phyloP scores from a whole-genome alignment of 495 filamentous ascomycete species.

The Paragyromitra xinjiangensis region DNA sequence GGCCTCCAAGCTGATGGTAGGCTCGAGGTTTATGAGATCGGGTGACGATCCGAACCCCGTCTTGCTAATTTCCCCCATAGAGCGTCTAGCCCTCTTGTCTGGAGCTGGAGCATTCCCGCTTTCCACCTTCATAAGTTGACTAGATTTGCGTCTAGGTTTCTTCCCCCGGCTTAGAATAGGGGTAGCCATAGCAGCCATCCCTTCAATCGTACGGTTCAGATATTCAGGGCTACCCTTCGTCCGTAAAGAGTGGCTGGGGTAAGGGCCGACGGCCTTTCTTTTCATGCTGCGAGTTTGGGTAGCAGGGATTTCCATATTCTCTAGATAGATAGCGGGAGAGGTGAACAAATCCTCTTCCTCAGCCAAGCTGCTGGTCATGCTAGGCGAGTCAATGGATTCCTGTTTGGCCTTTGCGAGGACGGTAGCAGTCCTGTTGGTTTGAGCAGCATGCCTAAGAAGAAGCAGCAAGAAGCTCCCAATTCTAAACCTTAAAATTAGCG shows the following conservation, averaged over 20 bases:
- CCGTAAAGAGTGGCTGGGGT: not conserved
- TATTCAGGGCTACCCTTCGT: not conserved
- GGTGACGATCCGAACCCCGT: not conserved
- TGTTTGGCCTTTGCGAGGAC: not conserved
- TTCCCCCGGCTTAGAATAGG: not conserved
- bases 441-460: slow-evolving; percentile 4
- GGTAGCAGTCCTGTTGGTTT: not conserved
- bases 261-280: not conserved
- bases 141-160: slow-evolving; percentile 6
- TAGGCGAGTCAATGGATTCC: not conserved
- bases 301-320: not conserved
- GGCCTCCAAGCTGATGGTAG: not conserved
- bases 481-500: slow-evolving; percentile 12
- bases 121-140: not conserved
- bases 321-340: not conserved
- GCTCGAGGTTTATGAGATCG: not conserved
- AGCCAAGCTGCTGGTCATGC: not conserved
- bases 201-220: not conserved
- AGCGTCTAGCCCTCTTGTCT: not conserved
- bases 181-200: not conserved
- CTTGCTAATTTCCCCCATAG: not conserved
- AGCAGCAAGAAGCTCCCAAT: not conserved
- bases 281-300: not conserved
- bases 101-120: not conserved
- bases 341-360: not conserved